Conservation (phyloP, 148 eudicot genomes). For the Nyssa sinensis region DNA sequence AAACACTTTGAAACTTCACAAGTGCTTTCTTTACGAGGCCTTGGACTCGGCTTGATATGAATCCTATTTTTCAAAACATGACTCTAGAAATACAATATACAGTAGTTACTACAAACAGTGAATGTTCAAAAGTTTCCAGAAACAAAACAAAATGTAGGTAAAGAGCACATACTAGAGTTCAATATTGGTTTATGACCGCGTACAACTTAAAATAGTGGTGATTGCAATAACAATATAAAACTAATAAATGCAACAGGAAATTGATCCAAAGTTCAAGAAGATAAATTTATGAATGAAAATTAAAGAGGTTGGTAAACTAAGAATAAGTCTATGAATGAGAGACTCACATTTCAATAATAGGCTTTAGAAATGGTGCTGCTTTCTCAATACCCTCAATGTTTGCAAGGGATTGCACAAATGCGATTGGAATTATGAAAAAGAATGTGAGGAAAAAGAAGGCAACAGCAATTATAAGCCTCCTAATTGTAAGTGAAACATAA, state of each 20-base stretch:
- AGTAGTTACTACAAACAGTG: neutral
- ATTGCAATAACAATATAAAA: conserved; percentile 1
- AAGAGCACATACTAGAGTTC: too few species aligned
- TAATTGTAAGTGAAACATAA: conserved; percentile 67
- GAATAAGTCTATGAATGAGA: neutral
- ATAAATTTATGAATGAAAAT: neutral
- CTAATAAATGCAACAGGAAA: neutral
- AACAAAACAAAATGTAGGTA: neutral
- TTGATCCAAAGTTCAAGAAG: neutral
- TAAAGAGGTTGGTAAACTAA: neutral
- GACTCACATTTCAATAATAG: conserved; percentile 66
- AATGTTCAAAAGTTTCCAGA: neutral
- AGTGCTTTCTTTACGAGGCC: neutral
- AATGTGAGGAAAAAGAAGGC: conserved; percentile 94
- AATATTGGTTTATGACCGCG: too few species aligned
- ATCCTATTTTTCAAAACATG: neutral
- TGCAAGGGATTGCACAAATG: conserved; percentile 86
- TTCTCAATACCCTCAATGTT: conserved; percentile 82
- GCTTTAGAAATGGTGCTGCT: conserved; percentile 58
- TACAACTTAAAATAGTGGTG: neutral
- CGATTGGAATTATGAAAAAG: conserved; percentile 91
- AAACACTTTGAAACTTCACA: neutral
- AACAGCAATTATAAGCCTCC: conserved; percentile 71
- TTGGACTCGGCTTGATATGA: neutral
- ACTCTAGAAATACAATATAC: neutral